Conservation (phyloP, 1,139 yeast species). For the Saccharomycopsis hybrid region DNA sequence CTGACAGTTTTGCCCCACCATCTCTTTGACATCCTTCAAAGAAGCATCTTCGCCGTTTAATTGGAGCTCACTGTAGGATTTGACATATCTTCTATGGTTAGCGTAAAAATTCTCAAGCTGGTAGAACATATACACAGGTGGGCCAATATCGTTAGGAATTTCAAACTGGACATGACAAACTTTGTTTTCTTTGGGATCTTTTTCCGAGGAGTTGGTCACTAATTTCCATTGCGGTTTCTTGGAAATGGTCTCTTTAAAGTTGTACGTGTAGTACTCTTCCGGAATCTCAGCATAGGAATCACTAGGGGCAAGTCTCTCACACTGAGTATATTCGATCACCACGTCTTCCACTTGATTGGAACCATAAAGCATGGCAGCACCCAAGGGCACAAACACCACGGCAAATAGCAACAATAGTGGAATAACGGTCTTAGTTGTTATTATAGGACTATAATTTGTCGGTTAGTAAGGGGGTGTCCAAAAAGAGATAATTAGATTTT, state of each 20-base stretch:
- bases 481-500: too few species aligned
- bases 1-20: constrained; percentile 79
- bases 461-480: too few species aligned
- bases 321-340: constrained; percentile 73
- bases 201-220: constrained; percentile 41
- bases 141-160: constrained; percentile 66
- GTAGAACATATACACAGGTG: constrained; percentile 77
- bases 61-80: constrained; percentile 87
- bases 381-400: constrained; percentile 78
- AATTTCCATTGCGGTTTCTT: constrained; percentile 63
- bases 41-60: constrained; percentile 68
- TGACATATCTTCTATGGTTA: constrained; percentile 89
- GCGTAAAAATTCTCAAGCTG: constrained; percentile 79
- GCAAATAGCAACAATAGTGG: constrained; percentile 75
- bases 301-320: constrained; percentile 52
- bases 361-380: constrained; percentile 85
- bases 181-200: constrained; percentile 44
- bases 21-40: constrained; percentile 48
- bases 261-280: constrained; percentile 41
- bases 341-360: constrained; percentile 73
- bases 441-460: constrained; percentile 55
- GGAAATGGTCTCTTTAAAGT: constrained; percentile 39
- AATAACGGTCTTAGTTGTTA: constrained; percentile 84
- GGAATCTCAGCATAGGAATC: constrained; percentile 59
- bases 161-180: constrained; percentile 77